Evolutionary conservation across 108 stramenopile genomes (phyloP).

Genomic region (Pseudonitzschia multistriata): DNA sequence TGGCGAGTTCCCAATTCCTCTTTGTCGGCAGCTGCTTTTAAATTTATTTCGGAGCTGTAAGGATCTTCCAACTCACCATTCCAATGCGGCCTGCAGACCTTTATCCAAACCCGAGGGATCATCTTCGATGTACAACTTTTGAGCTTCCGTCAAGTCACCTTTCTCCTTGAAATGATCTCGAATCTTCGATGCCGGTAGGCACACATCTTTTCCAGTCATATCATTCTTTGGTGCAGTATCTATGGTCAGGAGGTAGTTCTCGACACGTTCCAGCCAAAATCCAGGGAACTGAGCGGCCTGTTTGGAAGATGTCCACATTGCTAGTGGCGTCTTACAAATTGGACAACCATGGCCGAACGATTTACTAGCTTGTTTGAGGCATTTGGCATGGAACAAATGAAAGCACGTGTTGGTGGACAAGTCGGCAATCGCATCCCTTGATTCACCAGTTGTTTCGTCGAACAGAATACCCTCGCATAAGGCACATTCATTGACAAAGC

Average conservation of each 20-base stretch:
- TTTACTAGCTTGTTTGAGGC: slow-evolving; percentile 29
- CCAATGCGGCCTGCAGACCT: slow-evolving; percentile 21
- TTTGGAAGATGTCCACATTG: slow-evolving; percentile 32
- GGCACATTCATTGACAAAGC: slow-evolving; percentile 31
- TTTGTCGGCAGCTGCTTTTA: too few relatives aligned
- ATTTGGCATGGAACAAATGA: slow-evolving; percentile 29
- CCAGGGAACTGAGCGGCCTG: slow-evolving; percentile 33
- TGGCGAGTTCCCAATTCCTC: too few relatives aligned
- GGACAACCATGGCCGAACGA: slow-evolving; percentile 14
- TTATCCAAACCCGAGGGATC: slow-evolving; percentile 35
- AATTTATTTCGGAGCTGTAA: too few relatives aligned
- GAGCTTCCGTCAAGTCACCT: slow-evolving; percentile 12
- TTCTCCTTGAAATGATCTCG: slow-evolving; percentile 9
- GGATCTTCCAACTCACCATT: too few relatives aligned
- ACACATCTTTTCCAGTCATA: background rate
- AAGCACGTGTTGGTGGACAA: slow-evolving; percentile 28
- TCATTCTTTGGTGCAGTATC: background rate
- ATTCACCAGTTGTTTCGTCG: slow-evolving; percentile 20
- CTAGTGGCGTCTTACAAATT: slow-evolving; percentile 21
- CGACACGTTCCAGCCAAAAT: slow-evolving; percentile 38
- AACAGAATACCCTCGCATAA: slow-evolving; percentile 26
- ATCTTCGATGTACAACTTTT: slow-evolving; percentile 35
- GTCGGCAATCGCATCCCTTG: slow-evolving; percentile 24
- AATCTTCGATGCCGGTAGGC: slow-evolving; percentile 15
- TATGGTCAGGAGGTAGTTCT: slow-evolving; percentile 9